These are phyloP conservation scores for Hordeum pubiflorum DNA, from an alignment of 202 grass and related monocot species.

Conservation along the genomic window DNA sequence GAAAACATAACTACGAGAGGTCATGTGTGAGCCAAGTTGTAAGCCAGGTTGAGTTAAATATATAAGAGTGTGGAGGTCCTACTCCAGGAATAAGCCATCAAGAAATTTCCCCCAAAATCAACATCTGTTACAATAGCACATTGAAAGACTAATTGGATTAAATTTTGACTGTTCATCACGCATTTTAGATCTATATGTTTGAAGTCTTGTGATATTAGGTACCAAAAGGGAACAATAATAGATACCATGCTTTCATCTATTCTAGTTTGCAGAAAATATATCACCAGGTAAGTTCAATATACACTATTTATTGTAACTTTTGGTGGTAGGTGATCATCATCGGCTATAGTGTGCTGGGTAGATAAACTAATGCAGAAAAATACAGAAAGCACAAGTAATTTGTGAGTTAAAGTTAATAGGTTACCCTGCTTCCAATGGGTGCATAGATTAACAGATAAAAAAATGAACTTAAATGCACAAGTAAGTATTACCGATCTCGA, in stretches of 20 bases:
- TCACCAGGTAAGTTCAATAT: background rate
- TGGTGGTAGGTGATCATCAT: background rate
- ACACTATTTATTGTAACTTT: background rate
- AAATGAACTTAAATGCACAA: slow-evolving; percentile 8
- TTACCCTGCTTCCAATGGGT: background rate
- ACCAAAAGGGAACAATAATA: background rate
- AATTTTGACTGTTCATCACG: background rate
- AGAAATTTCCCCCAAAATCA: no score
- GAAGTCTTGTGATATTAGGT: background rate
- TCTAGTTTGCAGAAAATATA: background rate
- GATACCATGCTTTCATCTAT: background rate
- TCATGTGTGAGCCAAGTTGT: background rate
- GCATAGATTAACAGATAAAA: background rate
- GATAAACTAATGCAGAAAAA: background rate
- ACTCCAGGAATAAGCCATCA: no score
- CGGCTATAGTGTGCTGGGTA: background rate
- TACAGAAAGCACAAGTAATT: background rate
- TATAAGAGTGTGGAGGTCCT: background rate
- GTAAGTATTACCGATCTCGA: slow-evolving; percentile 55
- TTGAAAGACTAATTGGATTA: background rate
- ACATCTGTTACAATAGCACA: background rate
- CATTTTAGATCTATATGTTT: background rate
- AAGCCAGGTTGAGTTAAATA: background rate
- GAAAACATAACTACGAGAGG: no score
- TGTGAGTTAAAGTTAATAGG: background rate